Evolutionary conservation across 2,329 filamentous ascomycete genomes (phyloP).

Genomic region (Phyllosticta citrichinensis): DNA sequence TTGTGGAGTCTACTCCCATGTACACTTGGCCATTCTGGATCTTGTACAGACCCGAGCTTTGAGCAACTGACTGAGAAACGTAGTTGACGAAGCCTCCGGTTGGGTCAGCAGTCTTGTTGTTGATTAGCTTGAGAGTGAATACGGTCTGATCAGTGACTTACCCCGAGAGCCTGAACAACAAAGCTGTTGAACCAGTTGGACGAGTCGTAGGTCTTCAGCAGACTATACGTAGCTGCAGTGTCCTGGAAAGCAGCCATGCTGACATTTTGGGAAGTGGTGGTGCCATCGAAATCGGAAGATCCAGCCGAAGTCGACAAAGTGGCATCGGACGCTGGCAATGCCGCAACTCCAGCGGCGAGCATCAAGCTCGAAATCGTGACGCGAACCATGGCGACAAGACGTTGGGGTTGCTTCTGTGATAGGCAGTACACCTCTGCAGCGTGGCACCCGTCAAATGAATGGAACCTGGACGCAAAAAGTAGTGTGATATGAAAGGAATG

Average conservation of each 20-base stretch:
- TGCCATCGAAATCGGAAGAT: not conserved
- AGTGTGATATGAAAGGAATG: not conserved
- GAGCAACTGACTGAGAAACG: constrained; percentile 23
- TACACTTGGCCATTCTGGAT: constrained; percentile 26
- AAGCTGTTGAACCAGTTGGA: constrained; percentile 30
- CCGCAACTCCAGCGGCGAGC: not conserved
- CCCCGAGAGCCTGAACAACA: constrained; percentile 18
- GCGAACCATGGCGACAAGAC: not conserved
- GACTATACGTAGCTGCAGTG: constrained; percentile 16
- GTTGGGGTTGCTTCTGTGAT: not conserved
- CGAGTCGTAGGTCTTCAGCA: constrained; percentile 27
- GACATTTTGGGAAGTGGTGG: not conserved
- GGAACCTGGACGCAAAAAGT: not conserved
- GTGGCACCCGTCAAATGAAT: not conserved
- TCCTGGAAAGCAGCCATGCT: not conserved
- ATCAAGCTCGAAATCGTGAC: not conserved
- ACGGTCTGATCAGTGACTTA: constrained; percentile 13
- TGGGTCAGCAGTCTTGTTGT: constrained; percentile 23
- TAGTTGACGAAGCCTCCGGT: constrained; percentile 31
- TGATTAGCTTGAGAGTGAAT: not conserved
- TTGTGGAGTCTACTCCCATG: constrained; percentile 28
- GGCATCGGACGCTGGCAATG: not conserved
- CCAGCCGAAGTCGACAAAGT: constrained; percentile 2
- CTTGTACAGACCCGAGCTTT: constrained; percentile 22
- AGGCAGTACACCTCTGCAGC: not conserved